Evolutionary conservation across 805 yeast species (phyloP).

Genomic region (Lipomyces mesembrius): DNA sequence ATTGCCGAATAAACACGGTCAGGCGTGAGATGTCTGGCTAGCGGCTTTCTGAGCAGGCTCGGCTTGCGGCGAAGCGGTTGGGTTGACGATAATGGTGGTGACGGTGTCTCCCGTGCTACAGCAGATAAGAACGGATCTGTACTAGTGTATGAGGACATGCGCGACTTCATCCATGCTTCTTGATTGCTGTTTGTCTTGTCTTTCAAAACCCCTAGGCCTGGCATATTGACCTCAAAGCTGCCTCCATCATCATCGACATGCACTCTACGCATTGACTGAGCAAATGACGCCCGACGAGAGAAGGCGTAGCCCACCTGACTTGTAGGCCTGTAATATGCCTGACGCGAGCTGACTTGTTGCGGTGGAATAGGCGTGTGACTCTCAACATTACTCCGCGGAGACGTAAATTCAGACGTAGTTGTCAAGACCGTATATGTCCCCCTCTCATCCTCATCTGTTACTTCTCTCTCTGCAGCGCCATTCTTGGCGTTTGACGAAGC

Average conservation of each 20-base stretch:
- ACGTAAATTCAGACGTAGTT: background rate
- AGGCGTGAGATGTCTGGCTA: slow-evolving; percentile 4
- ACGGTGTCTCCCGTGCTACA: background rate
- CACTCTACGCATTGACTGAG: background rate
- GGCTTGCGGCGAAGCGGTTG: slow-evolving; percentile 1
- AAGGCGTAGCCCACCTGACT: slow-evolving; percentile 1
- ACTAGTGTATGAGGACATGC: slow-evolving; percentile 12
- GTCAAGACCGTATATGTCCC: background rate
- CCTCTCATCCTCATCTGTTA: slow-evolving; percentile 4
- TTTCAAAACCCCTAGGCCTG: background rate
- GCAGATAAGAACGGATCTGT: slow-evolving; percentile 6
- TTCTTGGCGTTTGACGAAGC: background rate
- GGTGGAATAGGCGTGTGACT: slow-evolving; percentile 7
- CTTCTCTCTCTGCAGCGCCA: background rate
- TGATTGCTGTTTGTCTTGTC: slow-evolving; percentile 11
- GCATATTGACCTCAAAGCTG: background rate
- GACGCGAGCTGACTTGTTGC: slow-evolving; percentile 7
- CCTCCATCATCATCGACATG: background rate
- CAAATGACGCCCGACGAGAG: background rate
- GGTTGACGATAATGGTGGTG: background rate
- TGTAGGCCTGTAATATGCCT: slow-evolving; percentile 8
- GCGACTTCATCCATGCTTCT: slow-evolving; percentile 2
- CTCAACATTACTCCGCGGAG: background rate
- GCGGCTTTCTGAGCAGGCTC: slow-evolving; percentile 5
- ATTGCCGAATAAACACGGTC: slow-evolving; percentile 4